These are phyloP conservation scores for Herpetomonas samuelpessoai DNA, from an alignment of 208 protist genomes.

Conservation along the genomic window DNA sequence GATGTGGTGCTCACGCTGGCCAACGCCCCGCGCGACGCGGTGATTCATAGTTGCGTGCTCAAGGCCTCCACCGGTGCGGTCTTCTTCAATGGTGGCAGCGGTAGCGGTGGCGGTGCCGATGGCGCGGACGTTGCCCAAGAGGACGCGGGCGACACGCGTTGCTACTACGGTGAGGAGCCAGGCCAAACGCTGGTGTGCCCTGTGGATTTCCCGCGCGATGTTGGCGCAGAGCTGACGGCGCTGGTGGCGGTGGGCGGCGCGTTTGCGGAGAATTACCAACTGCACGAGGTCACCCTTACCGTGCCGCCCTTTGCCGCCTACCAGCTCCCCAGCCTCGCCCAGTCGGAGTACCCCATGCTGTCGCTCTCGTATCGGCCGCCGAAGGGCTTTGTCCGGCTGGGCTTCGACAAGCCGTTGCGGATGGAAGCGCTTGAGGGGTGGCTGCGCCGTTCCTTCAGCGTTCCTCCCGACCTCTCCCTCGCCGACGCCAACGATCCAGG, in stretches of 20 bases:
- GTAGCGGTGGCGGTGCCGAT: conserved; percentile 2
- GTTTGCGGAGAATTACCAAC: conserved; percentile 60
- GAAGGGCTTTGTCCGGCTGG: conserved; percentile 38
- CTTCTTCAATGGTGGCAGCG: conserved; percentile 14
- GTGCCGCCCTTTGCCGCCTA: conserved; percentile 91
- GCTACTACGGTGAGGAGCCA: conserved; percentile 45
- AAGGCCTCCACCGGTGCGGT: conserved; percentile 20
- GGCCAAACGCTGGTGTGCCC: conserved; percentile 44
- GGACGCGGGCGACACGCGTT: conserved; percentile 20
- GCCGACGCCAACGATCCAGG: conserved; percentile 24
- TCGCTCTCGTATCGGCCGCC: conserved; percentile 20
- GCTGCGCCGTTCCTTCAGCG: conserved; percentile 50
- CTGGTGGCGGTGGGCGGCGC: conserved; percentile 76
- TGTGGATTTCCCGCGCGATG: conserved; percentile 54
- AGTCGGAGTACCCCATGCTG: conserved; percentile 3
- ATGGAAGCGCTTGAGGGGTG: conserved; percentile 33
- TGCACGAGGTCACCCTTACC: conserved; percentile 74
- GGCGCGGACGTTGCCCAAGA: conserved; percentile 5
- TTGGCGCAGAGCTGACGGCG: conserved; percentile 53
- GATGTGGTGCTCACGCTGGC: conserved; percentile 27
- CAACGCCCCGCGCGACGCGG: conserved; percentile 24
- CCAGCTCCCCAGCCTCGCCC: conserved; percentile 14
- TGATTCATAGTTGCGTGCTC: conserved; percentile 77
- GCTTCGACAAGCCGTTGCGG: conserved; percentile 36
- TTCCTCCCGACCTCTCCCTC: conserved; percentile 24